These are phyloP conservation scores for Pseudoneurospora amorphoporcata DNA, from an alignment of 495 filamentous ascomycete genomes.

Conservation along the genomic window DNA sequence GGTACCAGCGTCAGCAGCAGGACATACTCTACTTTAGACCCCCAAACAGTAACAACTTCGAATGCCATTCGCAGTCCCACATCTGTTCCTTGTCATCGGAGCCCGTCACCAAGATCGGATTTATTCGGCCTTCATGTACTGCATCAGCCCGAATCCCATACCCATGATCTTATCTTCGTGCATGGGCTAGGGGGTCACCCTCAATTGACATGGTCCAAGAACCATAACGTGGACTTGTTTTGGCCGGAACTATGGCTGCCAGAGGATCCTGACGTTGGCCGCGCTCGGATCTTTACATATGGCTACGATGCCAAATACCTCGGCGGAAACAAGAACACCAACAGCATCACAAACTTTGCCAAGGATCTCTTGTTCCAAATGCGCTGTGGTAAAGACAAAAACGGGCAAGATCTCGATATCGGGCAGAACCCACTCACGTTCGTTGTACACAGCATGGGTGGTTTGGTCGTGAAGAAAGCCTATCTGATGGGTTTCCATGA, in stretches of 20 bases:
- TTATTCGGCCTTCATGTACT: background rate
- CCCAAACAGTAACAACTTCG: background rate
- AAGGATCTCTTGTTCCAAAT: constrained; percentile 26
- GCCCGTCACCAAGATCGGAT: background rate
- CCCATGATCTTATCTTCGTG: constrained; percentile 24
- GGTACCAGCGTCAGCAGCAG: background rate
- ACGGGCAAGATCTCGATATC: constrained; percentile 6
- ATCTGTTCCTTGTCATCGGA: background rate
- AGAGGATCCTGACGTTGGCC: constrained; percentile 18
- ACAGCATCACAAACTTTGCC: constrained; percentile 28
- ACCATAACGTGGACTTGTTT: constrained; percentile 19
- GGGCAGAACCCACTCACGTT: constrained; percentile 30
- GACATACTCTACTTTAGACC: background rate
- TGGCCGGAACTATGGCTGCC: constrained; percentile 26
- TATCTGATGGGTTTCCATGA: constrained; percentile 33
- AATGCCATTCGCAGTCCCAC: background rate
- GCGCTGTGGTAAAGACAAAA: constrained; percentile 20
- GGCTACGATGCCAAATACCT: constrained; percentile 25
- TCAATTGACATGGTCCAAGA: constrained; percentile 22
- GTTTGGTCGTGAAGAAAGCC: constrained; percentile 35
- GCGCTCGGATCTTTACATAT: constrained; percentile 25
- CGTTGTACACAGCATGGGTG: constrained; percentile 37
- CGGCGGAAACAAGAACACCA: constrained; percentile 4
- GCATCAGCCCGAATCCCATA: background rate
- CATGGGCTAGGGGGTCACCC: constrained; percentile 29